Percentiles rank a stretch among this genome's conserved stretches.
Conservation (phyloP, 2,329 filamentous ascomycete genomes). For the Ceratocystis eucalypticola region DNA sequence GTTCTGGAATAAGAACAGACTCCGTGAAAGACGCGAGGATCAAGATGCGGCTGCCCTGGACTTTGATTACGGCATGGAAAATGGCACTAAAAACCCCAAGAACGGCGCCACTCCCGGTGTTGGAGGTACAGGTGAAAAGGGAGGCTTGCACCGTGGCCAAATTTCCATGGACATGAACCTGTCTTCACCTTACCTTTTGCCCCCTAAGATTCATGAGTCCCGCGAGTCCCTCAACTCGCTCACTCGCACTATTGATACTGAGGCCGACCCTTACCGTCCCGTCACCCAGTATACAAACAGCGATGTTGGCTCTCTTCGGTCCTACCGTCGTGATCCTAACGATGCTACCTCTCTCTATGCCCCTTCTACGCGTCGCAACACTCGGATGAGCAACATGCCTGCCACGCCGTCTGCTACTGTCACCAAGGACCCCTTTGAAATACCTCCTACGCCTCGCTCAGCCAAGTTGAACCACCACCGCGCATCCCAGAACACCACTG, state of each 20-base stretch:
- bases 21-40: conserved; percentile 63
- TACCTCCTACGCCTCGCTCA: conserved; percentile 14
- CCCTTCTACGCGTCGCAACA: conserved; percentile 28
- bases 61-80: conserved; percentile 74
- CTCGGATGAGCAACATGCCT: conserved; percentile 33
- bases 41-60: conserved; percentile 75
- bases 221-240: conserved; percentile 78
- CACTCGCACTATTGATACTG: conserved; percentile 57
- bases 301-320: conserved; percentile 44
- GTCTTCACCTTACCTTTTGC: conserved; percentile 83
- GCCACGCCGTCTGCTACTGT: conserved; percentile 25
- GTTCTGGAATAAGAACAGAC: conserved; percentile 65
- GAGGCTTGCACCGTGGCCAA: conserved; percentile 35
- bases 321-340: conserved; percentile 30
- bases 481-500: conserved; percentile 5
- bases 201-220: conserved; percentile 63
- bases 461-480: conserved; percentile 1
- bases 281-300: conserved; percentile 43
- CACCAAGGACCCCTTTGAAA: conserved; percentile 17
- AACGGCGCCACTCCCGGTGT: conserved; percentile 23
- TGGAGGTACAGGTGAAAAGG: conserved; percentile 35
- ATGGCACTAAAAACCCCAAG: conserved; percentile 31
- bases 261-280: conserved; percentile 73
- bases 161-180: conserved; percentile 63
- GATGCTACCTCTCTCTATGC: conserved; percentile 35